Evolutionary conservation across 2,329 filamentous ascomycete genomes (phyloP).

Genomic region (Calycina marina): DNA sequence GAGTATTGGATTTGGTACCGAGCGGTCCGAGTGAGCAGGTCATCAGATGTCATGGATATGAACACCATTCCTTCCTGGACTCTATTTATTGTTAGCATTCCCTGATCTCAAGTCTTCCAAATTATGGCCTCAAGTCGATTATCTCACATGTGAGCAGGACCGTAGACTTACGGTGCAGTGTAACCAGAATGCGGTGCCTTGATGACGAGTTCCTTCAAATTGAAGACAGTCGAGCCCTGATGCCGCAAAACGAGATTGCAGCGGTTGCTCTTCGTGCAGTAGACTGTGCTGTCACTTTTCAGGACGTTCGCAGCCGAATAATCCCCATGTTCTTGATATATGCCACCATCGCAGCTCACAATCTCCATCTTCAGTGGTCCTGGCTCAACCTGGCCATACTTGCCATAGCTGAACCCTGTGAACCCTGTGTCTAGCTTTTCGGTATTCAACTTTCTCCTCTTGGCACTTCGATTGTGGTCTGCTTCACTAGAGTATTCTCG

Average conservation of each 20-base stretch:
- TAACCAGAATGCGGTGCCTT: constrained; percentile 70
- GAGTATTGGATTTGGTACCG: constrained; percentile 60
- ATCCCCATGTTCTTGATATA: constrained; percentile 41
- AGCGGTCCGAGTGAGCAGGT: constrained; percentile 57
- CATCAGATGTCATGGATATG: constrained; percentile 70
- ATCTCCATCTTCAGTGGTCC: constrained; percentile 77
- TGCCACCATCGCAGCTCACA: constrained; percentile 75
- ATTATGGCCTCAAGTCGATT: no score
- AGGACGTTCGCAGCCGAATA: constrained; percentile 72
- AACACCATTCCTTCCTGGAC: constrained; percentile 89
- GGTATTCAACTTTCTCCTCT: constrained; percentile 57
- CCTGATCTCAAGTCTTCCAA: neutral
- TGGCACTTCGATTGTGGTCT: constrained; percentile 39
- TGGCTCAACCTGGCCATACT: constrained; percentile 74
- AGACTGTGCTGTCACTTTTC: constrained; percentile 68
- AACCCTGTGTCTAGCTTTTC: constrained; percentile 35
- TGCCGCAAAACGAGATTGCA: constrained; percentile 82
- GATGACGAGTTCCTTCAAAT: constrained; percentile 72
- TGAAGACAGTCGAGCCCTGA: constrained; percentile 66
- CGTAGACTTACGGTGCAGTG: constrained; percentile 61
- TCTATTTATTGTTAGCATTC: constrained; percentile 28
- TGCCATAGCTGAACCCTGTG: constrained; percentile 62
- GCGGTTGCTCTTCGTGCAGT: constrained; percentile 75
- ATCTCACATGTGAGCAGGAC: no score
- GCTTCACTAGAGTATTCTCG: constrained; percentile 17